Evolutionary conservation across 2,329 filamentous ascomycete species (phyloP).

Genomic region (Canariomyces notabilis): DNA sequence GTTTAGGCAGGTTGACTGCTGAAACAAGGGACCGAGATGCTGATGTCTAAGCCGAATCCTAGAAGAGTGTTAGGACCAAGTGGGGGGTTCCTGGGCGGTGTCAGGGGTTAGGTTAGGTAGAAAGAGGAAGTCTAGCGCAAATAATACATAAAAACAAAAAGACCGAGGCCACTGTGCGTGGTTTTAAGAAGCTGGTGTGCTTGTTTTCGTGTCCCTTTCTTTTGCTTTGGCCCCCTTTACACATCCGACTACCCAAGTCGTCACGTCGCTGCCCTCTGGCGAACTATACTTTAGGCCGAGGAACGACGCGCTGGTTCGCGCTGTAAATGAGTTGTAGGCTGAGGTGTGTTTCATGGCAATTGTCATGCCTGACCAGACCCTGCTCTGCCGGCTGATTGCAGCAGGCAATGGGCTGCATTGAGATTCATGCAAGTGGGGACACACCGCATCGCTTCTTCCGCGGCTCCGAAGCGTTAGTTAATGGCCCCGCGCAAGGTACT

Average conservation of each 20-base stretch:
- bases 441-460: too few relatives aligned
- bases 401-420: conserved; percentile 13
- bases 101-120: conserved; percentile 16
- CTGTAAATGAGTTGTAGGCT: conserved; percentile 14
- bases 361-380: conserved; percentile 10
- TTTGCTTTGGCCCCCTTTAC: not conserved
- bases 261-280: conserved; percentile 16
- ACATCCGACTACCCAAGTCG: too few relatives aligned
- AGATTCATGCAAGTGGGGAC: conserved; percentile 14
- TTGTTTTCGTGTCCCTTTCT: not conserved
- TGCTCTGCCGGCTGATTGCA: conserved; percentile 15
- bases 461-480: too few relatives aligned
- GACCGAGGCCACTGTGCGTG: not conserved
- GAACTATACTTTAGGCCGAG: too few relatives aligned
- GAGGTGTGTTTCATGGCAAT: conserved; percentile 18
- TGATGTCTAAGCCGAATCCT: not conserved
- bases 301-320: conserved; percentile 23
- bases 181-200: not conserved
- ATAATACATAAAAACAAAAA: too few relatives aligned
- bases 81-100: conserved; percentile 12
- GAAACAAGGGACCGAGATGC: conserved; percentile 8
- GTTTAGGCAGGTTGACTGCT: not conserved
- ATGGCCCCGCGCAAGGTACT: too few relatives aligned
- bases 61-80: conserved; percentile 3
- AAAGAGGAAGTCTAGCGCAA: not conserved